phyloP scores from a whole-genome alignment of 805 yeast genomes.

The Candida incommunis region DNA sequence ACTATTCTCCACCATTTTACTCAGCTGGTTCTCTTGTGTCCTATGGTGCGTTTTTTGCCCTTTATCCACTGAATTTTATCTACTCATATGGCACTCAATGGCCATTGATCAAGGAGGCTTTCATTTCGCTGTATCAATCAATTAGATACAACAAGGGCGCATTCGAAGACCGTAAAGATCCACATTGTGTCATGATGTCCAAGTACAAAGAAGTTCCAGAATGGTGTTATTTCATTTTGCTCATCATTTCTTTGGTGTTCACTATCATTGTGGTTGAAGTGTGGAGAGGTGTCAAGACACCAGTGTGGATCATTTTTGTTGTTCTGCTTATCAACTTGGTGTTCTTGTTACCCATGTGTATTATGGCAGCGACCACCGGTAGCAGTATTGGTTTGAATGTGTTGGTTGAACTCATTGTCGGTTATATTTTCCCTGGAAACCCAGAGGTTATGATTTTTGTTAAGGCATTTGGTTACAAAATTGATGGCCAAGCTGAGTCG shows the following conservation, averaged over 20 bases:
- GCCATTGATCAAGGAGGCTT: constrained; percentile 14
- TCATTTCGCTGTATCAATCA: constrained; percentile 11
- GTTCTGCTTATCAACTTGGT: constrained; percentile 38
- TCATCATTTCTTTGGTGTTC: constrained; percentile 28
- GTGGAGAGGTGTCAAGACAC: constrained; percentile 23
- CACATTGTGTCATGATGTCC: constrained; percentile 36
- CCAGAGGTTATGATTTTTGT: constrained; percentile 49
- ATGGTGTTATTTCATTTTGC: constrained; percentile 31
- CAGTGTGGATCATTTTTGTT: constrained; percentile 46
- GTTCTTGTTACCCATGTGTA: constrained; percentile 49
- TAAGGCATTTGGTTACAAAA: constrained; percentile 46
- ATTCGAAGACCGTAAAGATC: constrained; percentile 23
- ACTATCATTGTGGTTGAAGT: constrained; percentile 32
- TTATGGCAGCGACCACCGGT: constrained; percentile 49
- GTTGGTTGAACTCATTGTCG: constrained; percentile 48
- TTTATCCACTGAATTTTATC: constrained; percentile 39
- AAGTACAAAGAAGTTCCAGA: constrained; percentile 39
- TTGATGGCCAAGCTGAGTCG: constrained; percentile 45
- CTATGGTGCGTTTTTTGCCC: constrained; percentile 38
- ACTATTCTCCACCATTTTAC: constrained; percentile 44
- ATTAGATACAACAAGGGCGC: constrained; percentile 5
- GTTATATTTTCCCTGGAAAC: constrained; percentile 51
- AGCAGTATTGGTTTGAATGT: constrained; percentile 45
- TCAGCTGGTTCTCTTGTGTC: constrained; percentile 39
- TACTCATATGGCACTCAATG: constrained; percentile 34